Evolutionary conservation across 805 yeast species (phyloP).

Genomic region (Zygosaccharomyces kombuchaensis): DNA sequence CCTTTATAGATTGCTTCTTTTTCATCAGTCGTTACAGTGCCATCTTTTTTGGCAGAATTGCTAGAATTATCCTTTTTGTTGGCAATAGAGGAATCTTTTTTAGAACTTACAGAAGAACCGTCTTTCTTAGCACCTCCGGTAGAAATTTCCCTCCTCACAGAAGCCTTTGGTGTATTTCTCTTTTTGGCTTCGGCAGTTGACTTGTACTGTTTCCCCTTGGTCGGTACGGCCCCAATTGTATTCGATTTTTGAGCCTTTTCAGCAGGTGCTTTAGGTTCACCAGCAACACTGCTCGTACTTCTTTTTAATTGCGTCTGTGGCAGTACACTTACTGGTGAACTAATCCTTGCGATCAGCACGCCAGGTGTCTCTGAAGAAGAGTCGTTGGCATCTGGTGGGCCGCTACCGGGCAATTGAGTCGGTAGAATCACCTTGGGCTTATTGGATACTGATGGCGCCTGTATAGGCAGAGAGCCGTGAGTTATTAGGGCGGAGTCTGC

Average conservation of each 20-base stretch:
- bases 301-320: conserved; percentile 8
- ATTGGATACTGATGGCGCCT: conserved; percentile 3
- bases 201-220: conserved; percentile 4
- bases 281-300: conserved; percentile 6
- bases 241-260: conserved; percentile 12
- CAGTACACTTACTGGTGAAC: conserved; percentile 22
- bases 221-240: conserved; percentile 7
- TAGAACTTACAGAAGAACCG: neutral
- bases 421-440: conserved; percentile 24
- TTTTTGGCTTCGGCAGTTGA: conserved; percentile 5
- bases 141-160: conserved; percentile 8
- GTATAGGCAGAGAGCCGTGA: neutral
- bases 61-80: neutral
- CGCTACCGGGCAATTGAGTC: conserved; percentile 17
- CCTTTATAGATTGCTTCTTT: neutral
- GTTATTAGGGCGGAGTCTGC: neutral
- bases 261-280: conserved; percentile 3
- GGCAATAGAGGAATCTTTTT: neutral
- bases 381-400: conserved; percentile 4
- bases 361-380: conserved; percentile 11
- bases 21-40: neutral
- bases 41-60: neutral
- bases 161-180: neutral
- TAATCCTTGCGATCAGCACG: conserved; percentile 21
- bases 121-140: neutral